Conservation (phyloP, 345 rosid genomes). For the Lagerstroemia speciosa region DNA sequence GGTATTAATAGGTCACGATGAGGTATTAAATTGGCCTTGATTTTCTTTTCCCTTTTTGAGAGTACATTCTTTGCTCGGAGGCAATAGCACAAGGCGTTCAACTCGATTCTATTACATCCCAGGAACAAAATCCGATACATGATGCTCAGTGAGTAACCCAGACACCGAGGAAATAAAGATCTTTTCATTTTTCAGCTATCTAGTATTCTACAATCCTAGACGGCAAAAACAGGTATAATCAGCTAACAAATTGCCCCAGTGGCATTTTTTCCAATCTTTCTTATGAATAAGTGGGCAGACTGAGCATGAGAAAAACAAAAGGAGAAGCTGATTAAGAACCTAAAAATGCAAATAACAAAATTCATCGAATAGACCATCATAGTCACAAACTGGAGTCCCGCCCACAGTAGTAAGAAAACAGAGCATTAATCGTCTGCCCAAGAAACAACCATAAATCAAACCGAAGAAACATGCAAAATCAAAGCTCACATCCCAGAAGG, state of each 20-base stretch:
- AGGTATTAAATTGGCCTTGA: too few species aligned
- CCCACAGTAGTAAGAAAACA: background rate
- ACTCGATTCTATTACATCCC: background rate
- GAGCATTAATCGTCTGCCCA: background rate
- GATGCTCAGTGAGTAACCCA: background rate
- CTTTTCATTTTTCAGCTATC: background rate
- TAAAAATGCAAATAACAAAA: background rate
- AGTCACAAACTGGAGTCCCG: background rate
- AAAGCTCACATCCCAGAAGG: background rate
- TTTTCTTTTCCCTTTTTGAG: background rate
- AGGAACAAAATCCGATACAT: background rate
- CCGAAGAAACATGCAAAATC: too few species aligned
- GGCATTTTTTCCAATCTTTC: background rate
- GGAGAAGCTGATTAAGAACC: background rate
- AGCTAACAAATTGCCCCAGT: background rate
- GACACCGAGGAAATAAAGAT: background rate
- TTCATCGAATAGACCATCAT: background rate
- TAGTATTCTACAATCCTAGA: background rate
- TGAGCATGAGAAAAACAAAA: background rate
- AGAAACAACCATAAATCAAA: background rate
- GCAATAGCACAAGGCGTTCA: background rate
- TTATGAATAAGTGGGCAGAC: background rate
- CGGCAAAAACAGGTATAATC: background rate
- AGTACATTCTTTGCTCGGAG: background rate
- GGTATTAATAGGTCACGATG: too few species aligned